Evolutionary conservation across 2,329 filamentous ascomycete genomes (phyloP).

Genomic region (Diaporthe citrichinensis): DNA sequence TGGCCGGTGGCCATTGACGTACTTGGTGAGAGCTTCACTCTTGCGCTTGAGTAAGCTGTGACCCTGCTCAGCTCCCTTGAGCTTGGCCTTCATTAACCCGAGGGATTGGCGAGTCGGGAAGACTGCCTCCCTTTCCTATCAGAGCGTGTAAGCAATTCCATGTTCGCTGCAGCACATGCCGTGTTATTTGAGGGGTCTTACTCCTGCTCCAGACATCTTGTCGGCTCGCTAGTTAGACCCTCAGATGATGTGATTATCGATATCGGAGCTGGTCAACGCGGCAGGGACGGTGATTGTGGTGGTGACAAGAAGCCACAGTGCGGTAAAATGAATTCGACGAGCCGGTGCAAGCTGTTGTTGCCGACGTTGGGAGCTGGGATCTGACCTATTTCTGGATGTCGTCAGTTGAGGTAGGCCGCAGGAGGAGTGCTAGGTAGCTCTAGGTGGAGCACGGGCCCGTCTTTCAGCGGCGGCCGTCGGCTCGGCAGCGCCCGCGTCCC

Average conservation of each 20-base stretch:
- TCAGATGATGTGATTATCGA: not conserved
- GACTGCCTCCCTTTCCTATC: slow-evolving; percentile 91
- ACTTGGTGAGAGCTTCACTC: slow-evolving; percentile 98
- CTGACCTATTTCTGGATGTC: slow-evolving; percentile 57
- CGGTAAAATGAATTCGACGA: not conserved
- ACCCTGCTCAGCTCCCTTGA: slow-evolving; percentile 92
- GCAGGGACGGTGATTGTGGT: not conserved
- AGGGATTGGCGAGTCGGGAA: slow-evolving; percentile 98
- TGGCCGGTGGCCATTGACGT: slow-evolving; percentile 51
- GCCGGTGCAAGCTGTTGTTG: slow-evolving; percentile 3
- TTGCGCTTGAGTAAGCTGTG: slow-evolving; percentile 97
- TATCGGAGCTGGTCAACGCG: not conserved
- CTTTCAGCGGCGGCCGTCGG: slow-evolving; percentile 9
- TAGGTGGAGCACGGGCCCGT: slow-evolving; percentile 34
- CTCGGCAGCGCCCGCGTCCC: slow-evolving; percentile 37
- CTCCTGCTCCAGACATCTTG: slow-evolving; percentile 58
- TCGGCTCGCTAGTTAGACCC: slow-evolving; percentile 37
- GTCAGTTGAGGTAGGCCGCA: slow-evolving; percentile 49
- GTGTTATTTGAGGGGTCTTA: slow-evolving; percentile 44
- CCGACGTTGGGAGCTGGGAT: not conserved
- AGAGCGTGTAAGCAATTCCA: slow-evolving; percentile 34
- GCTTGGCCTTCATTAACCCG: slow-evolving; percentile 96
- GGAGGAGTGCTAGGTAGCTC: slow-evolving; percentile 4
- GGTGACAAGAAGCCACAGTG: slow-evolving; percentile 31
- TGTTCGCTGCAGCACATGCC: slow-evolving; percentile 1